Evolutionary conservation across 345 rosid genomes (phyloP).

Genomic region (Lepidium sativum): DNA sequence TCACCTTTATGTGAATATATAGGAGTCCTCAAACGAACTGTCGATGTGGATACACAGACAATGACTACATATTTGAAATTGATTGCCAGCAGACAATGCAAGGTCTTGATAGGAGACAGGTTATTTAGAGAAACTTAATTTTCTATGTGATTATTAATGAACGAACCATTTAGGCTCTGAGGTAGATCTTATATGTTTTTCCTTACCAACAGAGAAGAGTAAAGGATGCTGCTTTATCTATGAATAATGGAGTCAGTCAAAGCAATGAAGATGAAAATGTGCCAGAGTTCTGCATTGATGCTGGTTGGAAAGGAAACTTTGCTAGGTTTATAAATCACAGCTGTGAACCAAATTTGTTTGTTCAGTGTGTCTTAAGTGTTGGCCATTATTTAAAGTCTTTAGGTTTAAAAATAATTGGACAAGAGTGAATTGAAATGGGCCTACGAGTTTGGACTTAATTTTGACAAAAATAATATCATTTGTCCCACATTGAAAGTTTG

Average conservation of each 20-base stretch:
- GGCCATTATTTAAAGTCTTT: no score
- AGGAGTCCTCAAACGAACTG: constrained; percentile 62
- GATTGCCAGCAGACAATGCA: constrained; percentile 95
- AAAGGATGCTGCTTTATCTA: constrained; percentile 34
- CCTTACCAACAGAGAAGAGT: constrained; percentile 47
- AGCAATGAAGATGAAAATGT: constrained; percentile 41
- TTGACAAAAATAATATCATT: no score
- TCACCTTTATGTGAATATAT: constrained; percentile 87
- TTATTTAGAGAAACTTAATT: constrained; percentile 11
- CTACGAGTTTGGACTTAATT: no score
- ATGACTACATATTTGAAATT: constrained; percentile 77
- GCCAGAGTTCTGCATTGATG: constrained; percentile 92
- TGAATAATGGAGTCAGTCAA: constrained; percentile 11
- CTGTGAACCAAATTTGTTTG: constrained; percentile 90
- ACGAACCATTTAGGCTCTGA: neutral
- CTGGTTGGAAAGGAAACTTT: constrained; percentile 67
- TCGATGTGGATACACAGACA: constrained; percentile 60
- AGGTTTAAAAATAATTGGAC: no score
- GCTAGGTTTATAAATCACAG: constrained; percentile 94
- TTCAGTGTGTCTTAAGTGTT: constrained; percentile 79
- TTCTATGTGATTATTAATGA: neutral
- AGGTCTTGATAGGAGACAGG: constrained; percentile 87
- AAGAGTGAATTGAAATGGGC: no score
- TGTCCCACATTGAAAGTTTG: no score
- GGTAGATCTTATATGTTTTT: constrained; percentile 1